Evolutionary conservation across 2,329 filamentous ascomycete species (phyloP), one percentile per base, ranked within the genome.

Genomic region (Xylariaceae sp.): DNA sequence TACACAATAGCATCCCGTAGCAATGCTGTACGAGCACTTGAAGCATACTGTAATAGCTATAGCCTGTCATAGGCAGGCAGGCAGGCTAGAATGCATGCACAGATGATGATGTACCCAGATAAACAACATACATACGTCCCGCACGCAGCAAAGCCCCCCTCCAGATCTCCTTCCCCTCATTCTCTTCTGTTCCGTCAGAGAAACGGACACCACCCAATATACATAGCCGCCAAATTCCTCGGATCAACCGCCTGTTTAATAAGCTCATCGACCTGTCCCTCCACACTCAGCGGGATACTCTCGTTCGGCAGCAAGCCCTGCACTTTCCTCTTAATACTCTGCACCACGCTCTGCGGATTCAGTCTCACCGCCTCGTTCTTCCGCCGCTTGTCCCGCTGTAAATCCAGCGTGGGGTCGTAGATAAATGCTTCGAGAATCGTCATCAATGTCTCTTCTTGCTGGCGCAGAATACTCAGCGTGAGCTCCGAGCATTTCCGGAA

Each of bases 401-500:
- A 86, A 71, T 99, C 95, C 10, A 96, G 86, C 11, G 95, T 97
- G 0, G 94, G 94, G 72, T 99, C 94, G 71, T 99, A 92, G 65
- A 99, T 84, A 71, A 99, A 99, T 0, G 94, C 92, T 76, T 99
- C 95, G 1, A 99, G 80, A 53, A 99, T 93, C 0, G 93, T 97
- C 87, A 99, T 96, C 60, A 99, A 79, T 45, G 93, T 96, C 74
- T 99, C 95, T 73, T 97, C 89, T 70, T 97, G 92, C 72, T 95
- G 89, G 1, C 94, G 83, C 8, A 97, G 80, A 34, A 97, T 86
- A 49, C 84, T 81, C 61, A 97, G 81, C 9, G 92, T 96, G 62
- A 97, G 81, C 75, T 99, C 95, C 61, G 89, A 93, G 53, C 90
- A 93, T 69, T 90, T 89, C 48, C 92, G 84, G 75, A 97, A 99